phyloP scores from a whole-genome alignment of 1,284 basidiomycete genomes.

The Ganoderma sinense region DNA sequence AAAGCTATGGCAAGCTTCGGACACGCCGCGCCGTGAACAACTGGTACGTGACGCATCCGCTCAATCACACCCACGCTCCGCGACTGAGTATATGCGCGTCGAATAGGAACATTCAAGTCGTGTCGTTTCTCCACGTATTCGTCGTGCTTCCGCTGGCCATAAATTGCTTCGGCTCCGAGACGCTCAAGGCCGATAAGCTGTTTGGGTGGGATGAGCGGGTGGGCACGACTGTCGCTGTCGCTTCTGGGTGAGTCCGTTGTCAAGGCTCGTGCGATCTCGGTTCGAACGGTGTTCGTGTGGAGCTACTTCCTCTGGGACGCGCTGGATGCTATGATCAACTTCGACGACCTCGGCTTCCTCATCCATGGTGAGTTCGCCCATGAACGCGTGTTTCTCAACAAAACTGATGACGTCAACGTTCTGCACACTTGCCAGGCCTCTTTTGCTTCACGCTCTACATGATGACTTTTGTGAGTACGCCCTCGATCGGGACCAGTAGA shows the following conservation, averaged over 20 bases:
- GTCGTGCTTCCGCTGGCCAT: constrained; percentile 58
- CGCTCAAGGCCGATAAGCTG: constrained; percentile 53
- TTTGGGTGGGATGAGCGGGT: constrained; percentile 63
- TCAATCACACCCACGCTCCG: background rate
- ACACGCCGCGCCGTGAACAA: constrained; percentile 54
- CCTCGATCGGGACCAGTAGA: background rate
- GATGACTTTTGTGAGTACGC: constrained; percentile 63
- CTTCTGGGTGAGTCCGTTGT: constrained; percentile 54
- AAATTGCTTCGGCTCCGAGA: constrained; percentile 48
- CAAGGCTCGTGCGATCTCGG: background rate
- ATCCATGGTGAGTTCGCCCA: constrained; percentile 58
- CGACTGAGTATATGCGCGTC: constrained; percentile 19
- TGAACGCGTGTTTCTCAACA: too few relatives aligned
- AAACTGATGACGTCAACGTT: background rate
- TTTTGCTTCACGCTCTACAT: constrained; percentile 67
- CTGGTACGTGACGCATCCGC: constrained; percentile 49
- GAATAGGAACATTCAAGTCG: constrained; percentile 56
- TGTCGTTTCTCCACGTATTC: constrained; percentile 62
- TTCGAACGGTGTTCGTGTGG: constrained; percentile 1
- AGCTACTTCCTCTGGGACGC: constrained; percentile 74
- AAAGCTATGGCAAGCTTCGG: constrained; percentile 49
- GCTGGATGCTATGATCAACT: constrained; percentile 62
- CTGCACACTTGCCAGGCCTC: constrained; percentile 46
- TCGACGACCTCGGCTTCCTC: constrained; percentile 66
- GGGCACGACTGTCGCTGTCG: constrained; percentile 58